Base-by-base conservation (phyloP, 2,329 filamentous ascomycete species). In the Monosporascus sp. region DNA sequence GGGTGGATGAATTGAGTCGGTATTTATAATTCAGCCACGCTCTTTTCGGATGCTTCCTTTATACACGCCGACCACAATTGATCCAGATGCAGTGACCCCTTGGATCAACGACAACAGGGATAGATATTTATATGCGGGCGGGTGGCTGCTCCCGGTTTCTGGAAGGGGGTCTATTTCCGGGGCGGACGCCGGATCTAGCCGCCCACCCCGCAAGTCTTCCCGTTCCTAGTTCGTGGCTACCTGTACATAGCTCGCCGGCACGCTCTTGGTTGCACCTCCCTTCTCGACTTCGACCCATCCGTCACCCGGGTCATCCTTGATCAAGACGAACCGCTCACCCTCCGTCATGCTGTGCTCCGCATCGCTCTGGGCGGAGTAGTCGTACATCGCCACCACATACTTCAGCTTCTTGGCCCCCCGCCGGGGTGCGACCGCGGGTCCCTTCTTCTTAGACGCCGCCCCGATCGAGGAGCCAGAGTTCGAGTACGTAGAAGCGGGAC, bases 251-350 rank as follows among this genome's bases (percentile, higher is more conserved):
- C 90, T 96, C 38, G 92, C 92, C 46, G 94, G 94, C 51, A 99
- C 94, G 69, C 91, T 96, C 67, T 86, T 92, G 48, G 86, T 90
- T 41, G 85, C 77, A 1, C 92, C 92, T 18, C 90, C 91, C 71
- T 90, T 91, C 75, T 97, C 94, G 18, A 99, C 94, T 74, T 97
- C 94, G 27, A 87, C 90, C 94, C 94, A 99, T 0, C 94, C 94
- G 74, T 97, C 94, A 1, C 94, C 94, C 0, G 86, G 81, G 67
- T 97, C 93, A 53, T 89, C 86, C 64, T 86, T 91, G 56, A 97
- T 85, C 35, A 99, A 77, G 39, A 99, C 91, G 65, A 99, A 95
- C 50, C 86, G 82, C 72, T 99, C 94, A 1, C 94, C 94, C 71
- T 96, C 93, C 1, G 70, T 69, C 90, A 99, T 99, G 65, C 80